Evolutionary conservation across 441 rosid species (phyloP).

Genomic region (Adansonia gregorii): DNA sequence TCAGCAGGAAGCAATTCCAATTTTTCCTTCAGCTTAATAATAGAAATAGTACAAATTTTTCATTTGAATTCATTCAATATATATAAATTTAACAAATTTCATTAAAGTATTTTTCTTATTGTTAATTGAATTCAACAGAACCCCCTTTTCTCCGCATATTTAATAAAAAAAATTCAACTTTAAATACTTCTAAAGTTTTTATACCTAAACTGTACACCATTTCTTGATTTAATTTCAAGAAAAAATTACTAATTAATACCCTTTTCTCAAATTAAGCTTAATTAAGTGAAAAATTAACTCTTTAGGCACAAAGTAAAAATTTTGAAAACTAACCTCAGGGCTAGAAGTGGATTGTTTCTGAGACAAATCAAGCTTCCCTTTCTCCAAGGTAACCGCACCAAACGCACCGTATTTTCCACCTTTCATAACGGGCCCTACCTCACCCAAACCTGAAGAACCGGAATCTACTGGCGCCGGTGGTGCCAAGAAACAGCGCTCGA

Average conservation of each 20-base stretch:
- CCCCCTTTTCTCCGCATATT: background rate
- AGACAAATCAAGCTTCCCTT: conserved; percentile 74
- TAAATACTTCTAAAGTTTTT: background rate
- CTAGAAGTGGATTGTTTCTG: conserved; percentile 56
- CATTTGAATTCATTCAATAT: background rate
- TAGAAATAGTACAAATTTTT: background rate
- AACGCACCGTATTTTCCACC: conserved; percentile 60
- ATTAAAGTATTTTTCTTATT: background rate
- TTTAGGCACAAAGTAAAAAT: background rate
- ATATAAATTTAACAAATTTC: background rate
- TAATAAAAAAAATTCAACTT: background rate
- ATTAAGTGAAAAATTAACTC: background rate
- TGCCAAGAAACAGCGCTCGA: conserved; percentile 62
- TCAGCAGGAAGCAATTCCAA: background rate
- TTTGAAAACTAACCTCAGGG: conserved; percentile 65
- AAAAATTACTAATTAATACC: background rate
- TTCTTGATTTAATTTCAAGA: background rate
- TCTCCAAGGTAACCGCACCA: conserved; percentile 86
- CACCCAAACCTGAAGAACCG: conserved; percentile 38
- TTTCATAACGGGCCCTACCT: conserved; percentile 72
- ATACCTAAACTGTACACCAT: background rate
- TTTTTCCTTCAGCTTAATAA: background rate
- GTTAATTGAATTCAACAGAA: background rate
- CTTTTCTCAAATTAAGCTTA: background rate
- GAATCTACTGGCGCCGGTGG: conserved; percentile 38